Conservation (phyloP, 2,329 filamentous ascomycete genomes). For the Ophiostoma novo-ulmi region DNA sequence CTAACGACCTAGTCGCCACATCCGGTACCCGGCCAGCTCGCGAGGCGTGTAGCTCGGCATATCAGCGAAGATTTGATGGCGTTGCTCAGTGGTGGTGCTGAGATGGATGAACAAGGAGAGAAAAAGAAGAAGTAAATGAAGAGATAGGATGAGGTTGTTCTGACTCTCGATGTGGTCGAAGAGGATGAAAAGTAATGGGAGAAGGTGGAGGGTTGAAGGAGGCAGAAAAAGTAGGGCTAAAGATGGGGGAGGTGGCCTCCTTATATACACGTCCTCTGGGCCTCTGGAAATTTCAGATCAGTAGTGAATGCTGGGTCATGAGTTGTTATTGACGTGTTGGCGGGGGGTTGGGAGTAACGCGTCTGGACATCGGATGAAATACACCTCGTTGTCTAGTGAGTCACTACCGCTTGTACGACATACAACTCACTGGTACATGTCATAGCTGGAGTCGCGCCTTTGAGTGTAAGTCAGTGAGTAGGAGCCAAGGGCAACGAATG, state of each 20-base stretch:
- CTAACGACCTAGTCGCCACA: too few relatives aligned
- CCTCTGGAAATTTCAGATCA: background rate
- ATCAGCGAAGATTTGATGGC: too few relatives aligned
- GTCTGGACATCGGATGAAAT: background rate
- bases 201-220: too few relatives aligned
- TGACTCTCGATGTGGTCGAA: too few relatives aligned
- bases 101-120: too few relatives aligned
- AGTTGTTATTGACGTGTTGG: background rate
- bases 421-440: background rate
- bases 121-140: too few relatives aligned
- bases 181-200: background rate
- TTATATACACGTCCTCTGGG: background rate
- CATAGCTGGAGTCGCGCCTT: too few relatives aligned
- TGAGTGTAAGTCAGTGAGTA: background rate
- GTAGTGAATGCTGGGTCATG: background rate
- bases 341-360: background rate
- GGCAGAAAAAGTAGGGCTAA: background rate
- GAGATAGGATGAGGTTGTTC: too few relatives aligned
- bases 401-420: background rate
- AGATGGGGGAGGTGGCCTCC: background rate
- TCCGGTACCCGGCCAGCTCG: too few relatives aligned
- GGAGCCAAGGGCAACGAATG: background rate
- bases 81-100: too few relatives aligned
- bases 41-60: too few relatives aligned
- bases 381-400: background rate